A percentile compares a stretch with the other conserved stretches of the same genome.
Evolutionary conservation across 805 yeast genomes (phyloP).

Genomic region (Wickerhamomyces rabaulensis): DNA sequence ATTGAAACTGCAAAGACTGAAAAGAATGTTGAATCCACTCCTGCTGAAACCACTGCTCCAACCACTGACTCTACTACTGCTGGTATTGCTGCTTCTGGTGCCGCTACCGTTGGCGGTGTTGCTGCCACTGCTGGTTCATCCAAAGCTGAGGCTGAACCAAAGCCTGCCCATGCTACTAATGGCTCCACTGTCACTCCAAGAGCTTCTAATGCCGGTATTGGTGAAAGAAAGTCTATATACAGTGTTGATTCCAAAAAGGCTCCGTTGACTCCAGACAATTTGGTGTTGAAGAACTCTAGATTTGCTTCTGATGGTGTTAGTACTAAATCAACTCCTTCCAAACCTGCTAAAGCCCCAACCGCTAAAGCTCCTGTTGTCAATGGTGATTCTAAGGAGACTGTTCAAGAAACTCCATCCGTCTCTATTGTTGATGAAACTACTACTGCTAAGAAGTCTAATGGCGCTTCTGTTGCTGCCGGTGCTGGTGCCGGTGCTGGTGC

Average conservation of each 20-base stretch:
- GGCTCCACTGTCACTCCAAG: neutral
- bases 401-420: neutral
- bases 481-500: constrained; percentile 1
- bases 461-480: neutral
- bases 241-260: neutral
- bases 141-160: neutral
- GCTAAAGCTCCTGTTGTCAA: neutral
- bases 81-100: neutral
- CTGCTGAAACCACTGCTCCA: neutral
- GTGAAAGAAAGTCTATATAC: neutral
- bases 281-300: neutral
- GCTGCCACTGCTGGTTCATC: neutral
- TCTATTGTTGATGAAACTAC: neutral
- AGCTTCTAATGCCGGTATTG: neutral
- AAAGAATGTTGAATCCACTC: neutral
- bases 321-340: neutral
- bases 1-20: neutral
- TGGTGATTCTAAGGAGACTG: neutral
- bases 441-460: constrained; percentile 4
- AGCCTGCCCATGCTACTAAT: neutral
- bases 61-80: neutral
- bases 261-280: neutral
- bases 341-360: neutral
- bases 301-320: neutral
- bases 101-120: neutral